A percentile compares a stretch with the other conserved stretches of the same genome.
Evolutionary conservation across 1,284 basidiomycete genomes (phyloP).

Genomic region (Coniferiporia sulphurascens): DNA sequence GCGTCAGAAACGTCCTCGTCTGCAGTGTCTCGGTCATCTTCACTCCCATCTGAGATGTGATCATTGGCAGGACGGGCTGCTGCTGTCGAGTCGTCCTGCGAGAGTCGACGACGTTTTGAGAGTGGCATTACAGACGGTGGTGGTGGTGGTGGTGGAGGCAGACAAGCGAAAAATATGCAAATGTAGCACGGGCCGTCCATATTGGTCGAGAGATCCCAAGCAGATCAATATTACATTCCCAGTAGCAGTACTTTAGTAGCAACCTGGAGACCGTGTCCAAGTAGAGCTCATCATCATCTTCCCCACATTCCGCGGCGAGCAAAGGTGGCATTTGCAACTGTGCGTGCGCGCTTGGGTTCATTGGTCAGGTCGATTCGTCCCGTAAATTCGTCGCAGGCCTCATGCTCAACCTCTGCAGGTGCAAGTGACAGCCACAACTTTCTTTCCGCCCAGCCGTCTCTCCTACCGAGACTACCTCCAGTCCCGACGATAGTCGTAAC

Average conservation of each 20-base stretch:
- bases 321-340: conserved; percentile 4
- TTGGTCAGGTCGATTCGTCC: conserved; percentile 6
- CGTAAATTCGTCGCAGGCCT: background rate
- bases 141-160: background rate
- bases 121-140: conserved; percentile 24
- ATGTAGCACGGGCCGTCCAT: background rate
- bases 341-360: background rate
- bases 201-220: background rate
- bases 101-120: conserved; percentile 27
- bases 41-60: too few relatives aligned
- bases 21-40: background rate
- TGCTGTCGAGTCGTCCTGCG: conserved; percentile 10
- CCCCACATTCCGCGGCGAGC: background rate
- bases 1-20: background rate
- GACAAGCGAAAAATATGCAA: too few relatives aligned
- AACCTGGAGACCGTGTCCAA: background rate
- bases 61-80: background rate
- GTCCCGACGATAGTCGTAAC: conserved; percentile 6
- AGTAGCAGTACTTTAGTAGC: too few relatives aligned
- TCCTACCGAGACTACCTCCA: background rate
- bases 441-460: conserved; percentile 2
- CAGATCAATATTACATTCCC: background rate
- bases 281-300: background rate
- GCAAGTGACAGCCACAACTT: background rate
- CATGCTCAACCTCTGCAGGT: conserved; percentile 2